Base-by-base conservation (phyloP, 1,139 yeast genomes). In the Taiozyma sp. region DNA sequence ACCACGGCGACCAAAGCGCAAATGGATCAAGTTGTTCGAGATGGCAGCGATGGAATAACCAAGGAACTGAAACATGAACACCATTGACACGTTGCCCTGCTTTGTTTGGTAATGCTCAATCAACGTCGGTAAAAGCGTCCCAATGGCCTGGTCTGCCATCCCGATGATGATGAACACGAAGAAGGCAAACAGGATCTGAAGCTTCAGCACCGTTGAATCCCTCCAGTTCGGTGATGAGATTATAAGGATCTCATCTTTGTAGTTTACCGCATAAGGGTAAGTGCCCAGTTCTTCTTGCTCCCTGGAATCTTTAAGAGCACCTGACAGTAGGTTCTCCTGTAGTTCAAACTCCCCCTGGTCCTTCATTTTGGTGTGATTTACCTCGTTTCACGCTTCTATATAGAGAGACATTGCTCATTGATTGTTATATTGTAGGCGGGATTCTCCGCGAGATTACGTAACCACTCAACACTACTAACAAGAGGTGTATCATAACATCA, bases 81-180 rank as follows among this genome's bases (percentile, higher is more conserved):
- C 51, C 12, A 61, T 54, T 1, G 74, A 67, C 2, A 69, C 49
- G 10, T 55, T 54, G 0, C 70, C 61, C 49, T 83, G 80, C 54
- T 76, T 70, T 7, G 81, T 72, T 0, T 68, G 34, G 57, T 80
- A 82, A 46, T 75, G 63, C 4, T 63, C 63, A 51, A 80, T 75
- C 30, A 81, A 57, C 43, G 73, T 68, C 1, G 85, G 84, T 48
- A 82, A 70, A 45, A 81, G 64, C 0, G 86, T 73, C 0, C 87
- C 87, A 14, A 80, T 68, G 0, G 83, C 71, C 61, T 81, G 86
- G 54, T 82, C 87, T 2, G 76, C 72, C n/a, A 81, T 60, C 0
- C 87, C 87, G 53, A 79, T 68, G 5, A 79, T 57, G 3, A 71
- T 63, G 57, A 80, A 76, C 1, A 74, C 65, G 4, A 65, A 39